Evolutionary conservation across 108 stramenopile species (phyloP), one percentile per base, ranked within the genome.

Genomic region (Hondaea fermentalgiana): DNA sequence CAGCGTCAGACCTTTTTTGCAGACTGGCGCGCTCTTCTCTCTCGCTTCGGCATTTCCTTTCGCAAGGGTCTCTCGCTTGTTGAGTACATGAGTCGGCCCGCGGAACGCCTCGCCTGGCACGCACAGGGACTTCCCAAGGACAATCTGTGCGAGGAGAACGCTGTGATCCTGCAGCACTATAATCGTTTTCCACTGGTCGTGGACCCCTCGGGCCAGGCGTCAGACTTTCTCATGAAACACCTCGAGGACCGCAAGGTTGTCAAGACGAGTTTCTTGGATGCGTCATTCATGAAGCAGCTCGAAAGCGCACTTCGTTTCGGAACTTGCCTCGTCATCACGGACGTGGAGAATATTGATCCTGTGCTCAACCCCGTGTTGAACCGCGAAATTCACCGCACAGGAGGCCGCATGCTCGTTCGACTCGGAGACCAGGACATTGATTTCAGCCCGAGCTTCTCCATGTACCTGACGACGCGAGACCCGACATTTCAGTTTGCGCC

Each of bases 381-480:
- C 90, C 94, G 94, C 60, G 98, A 99, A 90, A 91, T 98, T 47
- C 96, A 97, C 88, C 93, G 97, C 57, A 97, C 96, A 49, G 98
- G 98, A 44, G 99, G 98, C 10, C 93, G 98, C n/a, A 94, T 95
- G 5, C 89, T 98, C 23, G 96, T 99, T 28, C 92, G 97, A 58
- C 94, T 99, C 89, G 98, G 98, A n/a, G 96, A 95, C 35, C 97
- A 98, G 87, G 98, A 98, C 44, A 96, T 99, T 53, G 99, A 99
- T 87, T 98, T 97, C 91, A 96, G 95, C 87, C 98, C 98, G 35
- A 94, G 95, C 87, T 99, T 99, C 91, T 94, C 93, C 60, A 96
- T 99, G 87, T 94, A 98, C 72, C 91, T 99, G 53, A 93, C 94
- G 35, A 97, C 97, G 5, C 96, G 97, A 90, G 97, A 98, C 92